Base-by-base conservation (phyloP, 371 early-diverging fungal species). In the Mortierella sp. region DNA sequence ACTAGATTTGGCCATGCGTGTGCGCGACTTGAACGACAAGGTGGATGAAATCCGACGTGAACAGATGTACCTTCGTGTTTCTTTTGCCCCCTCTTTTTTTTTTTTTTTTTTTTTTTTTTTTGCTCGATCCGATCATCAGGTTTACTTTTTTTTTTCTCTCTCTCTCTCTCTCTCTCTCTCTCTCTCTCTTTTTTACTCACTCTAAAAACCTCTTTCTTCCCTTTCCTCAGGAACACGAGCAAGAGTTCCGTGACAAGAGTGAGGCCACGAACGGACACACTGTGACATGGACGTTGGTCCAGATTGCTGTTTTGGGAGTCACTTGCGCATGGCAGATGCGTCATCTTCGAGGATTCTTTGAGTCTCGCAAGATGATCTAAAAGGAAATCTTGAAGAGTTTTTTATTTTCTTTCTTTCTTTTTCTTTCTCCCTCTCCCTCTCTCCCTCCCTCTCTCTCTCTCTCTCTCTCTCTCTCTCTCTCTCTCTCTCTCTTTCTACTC, bases 311-410 rank as follows among this genome's bases (percentile, higher is more conserved):
- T 29, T 85, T 96, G 66, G 92, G 86, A 44, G 81, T 88, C 19
- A 91, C 93, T 23, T 94, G 95, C 76, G 81, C 88, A 58, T 96
- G 96, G 95, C 98, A 97, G 82, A 87, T 96, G 81, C 88, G 90
- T 23, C 93, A 95, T 72, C 87, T 96, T 68, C 90, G 91, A 74
- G 81, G 88, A 64, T 97, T 97, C 88, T 96, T 97, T 74, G 90
- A 91, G 28, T 89, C 95, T 63, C 97, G 96, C 87, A 96, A 97
- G 81, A 86, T 97, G 30, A 93, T 96, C 64, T 96, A 89, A 89
- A 53, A 53, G 26, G 5, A 12, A 6, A 11, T 23, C 23, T 14
- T 16, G n/a, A 30, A 43, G n/a, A 57, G 11, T 23, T 4, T 5
- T 18, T 37, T 18, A n/a, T n/a, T n/a, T n/a, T n/a, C n/a, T n/a